Evolutionary conservation across 345 rosid genomes (phyloP).

Genomic region (Mangifera indica): DNA sequence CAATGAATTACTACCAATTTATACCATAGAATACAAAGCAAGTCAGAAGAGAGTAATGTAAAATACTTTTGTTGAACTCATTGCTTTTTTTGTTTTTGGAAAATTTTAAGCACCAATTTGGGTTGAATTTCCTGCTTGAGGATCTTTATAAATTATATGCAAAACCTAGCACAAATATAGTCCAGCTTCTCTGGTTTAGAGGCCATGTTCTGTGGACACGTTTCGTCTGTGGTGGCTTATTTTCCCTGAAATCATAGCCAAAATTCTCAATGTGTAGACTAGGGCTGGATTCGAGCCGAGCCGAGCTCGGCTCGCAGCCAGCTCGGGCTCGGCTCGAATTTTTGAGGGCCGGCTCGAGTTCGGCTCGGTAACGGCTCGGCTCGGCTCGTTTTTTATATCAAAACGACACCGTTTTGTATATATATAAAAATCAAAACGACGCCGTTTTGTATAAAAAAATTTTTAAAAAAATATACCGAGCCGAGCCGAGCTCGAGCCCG

Average conservation of each 20-base stretch:
- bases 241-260: conserved; percentile 4
- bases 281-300: no score
- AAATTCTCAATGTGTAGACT: not conserved
- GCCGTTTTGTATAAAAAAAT: no score
- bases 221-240: conserved; percentile 13
- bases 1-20: not conserved
- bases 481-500: no score
- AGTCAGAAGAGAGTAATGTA: not conserved
- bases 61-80: conserved; percentile 7
- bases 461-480: no score
- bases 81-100: not conserved
- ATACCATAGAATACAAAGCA: not conserved
- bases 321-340: no score
- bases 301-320: no score
- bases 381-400: no score
- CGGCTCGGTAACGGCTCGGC: no score
- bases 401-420: no score
- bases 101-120: not conserved
- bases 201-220: conserved; percentile 6
- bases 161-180: not conserved
- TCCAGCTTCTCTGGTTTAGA: not conserved
- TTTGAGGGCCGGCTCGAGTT: no score
- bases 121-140: not conserved
- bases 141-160: no score
- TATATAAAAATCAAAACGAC: no score